Conservation (phyloP, 129 eudicot species). For the Ambrosia artemisiifolia region DNA sequence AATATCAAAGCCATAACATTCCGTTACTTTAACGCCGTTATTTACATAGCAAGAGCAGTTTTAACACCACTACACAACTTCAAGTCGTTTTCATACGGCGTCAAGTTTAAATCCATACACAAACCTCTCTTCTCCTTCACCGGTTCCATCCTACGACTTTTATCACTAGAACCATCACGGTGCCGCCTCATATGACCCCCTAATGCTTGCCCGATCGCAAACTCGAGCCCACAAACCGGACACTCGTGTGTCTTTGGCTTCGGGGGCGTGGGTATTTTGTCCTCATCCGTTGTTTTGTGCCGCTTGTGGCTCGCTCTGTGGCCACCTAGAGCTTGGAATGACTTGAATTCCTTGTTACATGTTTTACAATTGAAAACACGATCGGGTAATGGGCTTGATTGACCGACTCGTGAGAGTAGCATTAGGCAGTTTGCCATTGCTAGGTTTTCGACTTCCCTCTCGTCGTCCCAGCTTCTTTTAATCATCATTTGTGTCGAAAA, state of each 20-base stretch:
- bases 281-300: neutral
- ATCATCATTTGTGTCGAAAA: constrained; percentile 15
- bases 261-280: neutral
- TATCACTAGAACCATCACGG: constrained; percentile 27
- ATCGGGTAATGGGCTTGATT: neutral
- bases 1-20: too few species aligned
- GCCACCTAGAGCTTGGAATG: constrained; percentile 63
- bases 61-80: constrained; percentile 22
- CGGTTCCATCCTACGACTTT: neutral
- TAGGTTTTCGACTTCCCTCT: constrained; percentile 34
- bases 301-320: constrained; percentile 65
- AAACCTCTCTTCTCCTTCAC: constrained; percentile 27
- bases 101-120: constrained; percentile 46
- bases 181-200: constrained; percentile 68
- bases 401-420: constrained; percentile 39
- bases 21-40: too few species aligned
- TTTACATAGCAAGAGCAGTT: constrained; percentile 26
- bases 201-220: constrained; percentile 48
- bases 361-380: constrained; percentile 44
- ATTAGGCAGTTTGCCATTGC: constrained; percentile 55
- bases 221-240: constrained; percentile 44
- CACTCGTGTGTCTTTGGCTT: constrained; percentile 47
- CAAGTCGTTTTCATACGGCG: constrained; percentile 39
- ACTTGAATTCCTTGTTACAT: constrained; percentile 29
- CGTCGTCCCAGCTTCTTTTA: constrained; percentile 34